Conservation (phyloP, 192 early-diverging fungal species). For the Rhizophagus sp. region DNA sequence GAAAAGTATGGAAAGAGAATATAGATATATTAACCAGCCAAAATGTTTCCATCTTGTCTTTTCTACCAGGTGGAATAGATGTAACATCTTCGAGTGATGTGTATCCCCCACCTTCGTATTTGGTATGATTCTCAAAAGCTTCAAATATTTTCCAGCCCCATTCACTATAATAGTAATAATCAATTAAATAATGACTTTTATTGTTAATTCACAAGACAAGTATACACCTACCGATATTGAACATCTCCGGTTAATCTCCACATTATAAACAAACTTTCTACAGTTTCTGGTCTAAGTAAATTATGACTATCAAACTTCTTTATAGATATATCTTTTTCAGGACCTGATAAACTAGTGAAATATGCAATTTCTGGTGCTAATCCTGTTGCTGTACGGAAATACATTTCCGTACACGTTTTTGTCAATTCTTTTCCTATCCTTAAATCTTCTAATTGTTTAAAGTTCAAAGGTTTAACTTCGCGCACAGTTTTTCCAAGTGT, state of each 20-base stretch:
- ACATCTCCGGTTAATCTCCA: conserved; percentile 84
- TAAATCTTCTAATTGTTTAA: conserved; percentile 62
- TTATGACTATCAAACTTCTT: conserved; percentile 69
- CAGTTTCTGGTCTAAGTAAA: conserved; percentile 84
- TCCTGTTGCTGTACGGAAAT: conserved; percentile 74
- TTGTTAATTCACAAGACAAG: not conserved
- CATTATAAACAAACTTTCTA: conserved; percentile 87
- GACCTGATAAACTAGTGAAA: conserved; percentile 52
- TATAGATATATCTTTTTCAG: conserved; percentile 63
- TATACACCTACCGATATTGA: conserved; percentile 68
- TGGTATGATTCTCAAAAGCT: conserved; percentile 78
- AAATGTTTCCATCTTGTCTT: conserved; percentile 84
- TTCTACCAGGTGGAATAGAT: conserved; percentile 41
- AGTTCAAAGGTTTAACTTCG: conserved; percentile 36
- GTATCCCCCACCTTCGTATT: conserved; percentile 63
- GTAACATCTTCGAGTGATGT: conserved; percentile 63
- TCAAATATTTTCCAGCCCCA: conserved; percentile 89
- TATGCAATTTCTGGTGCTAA: conserved; percentile 87
- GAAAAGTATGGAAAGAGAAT: too few relatives aligned
- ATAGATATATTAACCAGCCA: conserved; percentile 46
- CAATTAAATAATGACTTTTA: not conserved
- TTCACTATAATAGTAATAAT: conserved; percentile 46
- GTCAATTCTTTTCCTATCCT: conserved; percentile 76
- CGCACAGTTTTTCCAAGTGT: conserved; percentile 57
- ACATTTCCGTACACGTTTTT: conserved; percentile 78